Conservation (phyloP, 495 filamentous ascomycete genomes). For the Cairneyella variabilis region DNA sequence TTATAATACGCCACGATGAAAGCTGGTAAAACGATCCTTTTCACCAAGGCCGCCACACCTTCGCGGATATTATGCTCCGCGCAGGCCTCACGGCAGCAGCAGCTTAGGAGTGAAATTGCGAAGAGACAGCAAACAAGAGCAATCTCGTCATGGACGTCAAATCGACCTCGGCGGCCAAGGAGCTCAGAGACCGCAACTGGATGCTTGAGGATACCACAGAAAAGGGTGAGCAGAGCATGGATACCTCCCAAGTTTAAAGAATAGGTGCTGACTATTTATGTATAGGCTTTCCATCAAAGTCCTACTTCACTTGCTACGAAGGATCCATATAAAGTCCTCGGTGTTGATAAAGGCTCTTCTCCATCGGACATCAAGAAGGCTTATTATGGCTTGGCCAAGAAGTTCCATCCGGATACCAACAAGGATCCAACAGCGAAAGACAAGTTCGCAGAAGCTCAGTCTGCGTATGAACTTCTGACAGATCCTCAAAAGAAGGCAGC, state of each 20-base stretch:
- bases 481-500: conserved; percentile 88
- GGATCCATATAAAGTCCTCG: conserved; percentile 83
- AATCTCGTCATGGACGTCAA: conserved; percentile 21
- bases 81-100: conserved; percentile 43
- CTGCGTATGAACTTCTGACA: conserved; percentile 87
- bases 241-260: background rate
- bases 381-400: conserved; percentile 97
- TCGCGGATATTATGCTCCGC: conserved; percentile 44
- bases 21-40: conserved; percentile 34
- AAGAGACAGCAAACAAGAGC: conserved; percentile 28
- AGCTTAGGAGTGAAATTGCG: conserved; percentile 31
- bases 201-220: conserved; percentile 1
- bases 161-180: conserved; percentile 1
- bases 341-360: conserved; percentile 77
- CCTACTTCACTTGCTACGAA: conserved; percentile 51
- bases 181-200: background rate
- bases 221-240: conserved; percentile 9
- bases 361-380: conserved; percentile 93
- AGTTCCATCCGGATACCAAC: conserved; percentile 96
- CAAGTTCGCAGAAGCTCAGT: conserved; percentile 86
- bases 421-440: conserved; percentile 91
- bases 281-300: conserved; percentile 75
- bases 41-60: conserved; percentile 48
- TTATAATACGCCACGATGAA: conserved; percentile 48
- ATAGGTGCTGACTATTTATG: conserved; percentile 1